These are phyloP conservation scores for Daldinia childiae DNA, from an alignment of 495 filamentous ascomycete species.

Conservation along the genomic window DNA sequence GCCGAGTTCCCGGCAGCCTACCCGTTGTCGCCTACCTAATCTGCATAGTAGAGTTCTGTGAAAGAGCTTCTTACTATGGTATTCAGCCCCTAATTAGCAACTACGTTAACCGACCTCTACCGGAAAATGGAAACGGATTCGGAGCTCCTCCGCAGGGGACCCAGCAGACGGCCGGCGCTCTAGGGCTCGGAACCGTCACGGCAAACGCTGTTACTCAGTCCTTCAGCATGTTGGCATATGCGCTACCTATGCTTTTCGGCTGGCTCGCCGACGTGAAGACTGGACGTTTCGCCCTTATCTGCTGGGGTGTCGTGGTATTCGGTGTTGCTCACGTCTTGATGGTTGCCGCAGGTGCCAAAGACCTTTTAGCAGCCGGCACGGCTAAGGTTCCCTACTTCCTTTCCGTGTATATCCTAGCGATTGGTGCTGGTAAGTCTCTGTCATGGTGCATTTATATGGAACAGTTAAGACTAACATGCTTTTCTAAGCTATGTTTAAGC, in stretches of 20 bases:
- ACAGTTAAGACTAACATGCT: conserved; percentile 9
- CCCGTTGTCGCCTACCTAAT: conserved; percentile 64
- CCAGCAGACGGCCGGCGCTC: conserved; percentile 66
- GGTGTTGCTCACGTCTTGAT: conserved; percentile 73
- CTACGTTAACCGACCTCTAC: conserved; percentile 65
- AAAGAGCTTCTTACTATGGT: conserved; percentile 69
- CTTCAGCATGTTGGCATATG: conserved; percentile 68
- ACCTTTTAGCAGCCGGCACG: conserved; percentile 64
- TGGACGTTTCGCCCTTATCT: conserved; percentile 70
- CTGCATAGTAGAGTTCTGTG: conserved; percentile 69
- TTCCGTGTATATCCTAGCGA: conserved; percentile 64
- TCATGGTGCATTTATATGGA: not conserved
- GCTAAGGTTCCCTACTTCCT: conserved; percentile 67
- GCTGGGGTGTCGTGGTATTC: conserved; percentile 69
- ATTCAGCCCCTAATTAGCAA: conserved; percentile 66
- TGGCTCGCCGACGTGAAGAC: conserved; percentile 66
- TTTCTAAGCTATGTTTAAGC: conserved; percentile 65
- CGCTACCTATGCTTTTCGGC: conserved; percentile 65
- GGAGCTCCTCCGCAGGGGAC: conserved; percentile 65
- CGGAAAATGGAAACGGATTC: conserved; percentile 67
- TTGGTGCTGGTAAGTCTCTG: conserved; percentile 70
- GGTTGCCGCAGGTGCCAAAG: conserved; percentile 67
- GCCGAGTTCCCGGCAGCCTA: conserved; percentile 64
- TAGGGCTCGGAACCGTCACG: conserved; percentile 68
- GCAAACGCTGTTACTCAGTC: conserved; percentile 68